A percentile compares a stretch with the other conserved stretches of the same genome.
These are phyloP conservation scores for Remersonia thermophila DNA, from an alignment of 2,329 filamentous ascomycete genomes.

Conservation along the genomic window DNA sequence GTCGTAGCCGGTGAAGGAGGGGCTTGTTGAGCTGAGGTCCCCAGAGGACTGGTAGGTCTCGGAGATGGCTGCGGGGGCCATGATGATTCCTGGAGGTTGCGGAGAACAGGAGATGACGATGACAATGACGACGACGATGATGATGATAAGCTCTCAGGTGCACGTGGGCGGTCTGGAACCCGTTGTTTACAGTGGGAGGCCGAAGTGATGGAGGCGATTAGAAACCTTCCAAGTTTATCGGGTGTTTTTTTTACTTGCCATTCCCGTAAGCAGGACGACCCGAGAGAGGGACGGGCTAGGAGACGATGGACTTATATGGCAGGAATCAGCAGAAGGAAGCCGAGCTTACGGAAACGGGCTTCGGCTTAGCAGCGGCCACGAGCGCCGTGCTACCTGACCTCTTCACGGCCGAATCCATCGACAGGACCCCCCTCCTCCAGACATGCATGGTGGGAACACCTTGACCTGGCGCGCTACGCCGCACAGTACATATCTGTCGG, in stretches of 20 bases:
- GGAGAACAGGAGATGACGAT: no score
- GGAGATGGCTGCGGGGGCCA: slow-evolving; percentile 48
- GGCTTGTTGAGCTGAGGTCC: slow-evolving; percentile 32
- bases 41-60: slow-evolving; percentile 29
- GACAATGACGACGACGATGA: no score
- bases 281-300: slow-evolving; percentile 1
- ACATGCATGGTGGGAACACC: no score
- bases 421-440: no score
- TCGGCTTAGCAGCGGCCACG: background rate
- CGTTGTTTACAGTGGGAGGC: no score
- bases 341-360: slow-evolving; percentile 7
- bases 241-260: background rate
- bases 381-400: slow-evolving; percentile 2
- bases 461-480: no score
- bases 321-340: slow-evolving; percentile 7
- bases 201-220: no score
- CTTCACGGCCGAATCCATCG: background rate
- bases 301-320: slow-evolving; percentile 8
- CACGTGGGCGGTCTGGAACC: no score
- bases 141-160: no score
- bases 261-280: no score
- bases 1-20: slow-evolving; percentile 72
- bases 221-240: no score
- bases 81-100: slow-evolving; percentile 31
- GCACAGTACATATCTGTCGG: no score